Base-by-base conservation (phyloP, 306 rosid species). In the Cyclanthera cordifolia region DNA sequence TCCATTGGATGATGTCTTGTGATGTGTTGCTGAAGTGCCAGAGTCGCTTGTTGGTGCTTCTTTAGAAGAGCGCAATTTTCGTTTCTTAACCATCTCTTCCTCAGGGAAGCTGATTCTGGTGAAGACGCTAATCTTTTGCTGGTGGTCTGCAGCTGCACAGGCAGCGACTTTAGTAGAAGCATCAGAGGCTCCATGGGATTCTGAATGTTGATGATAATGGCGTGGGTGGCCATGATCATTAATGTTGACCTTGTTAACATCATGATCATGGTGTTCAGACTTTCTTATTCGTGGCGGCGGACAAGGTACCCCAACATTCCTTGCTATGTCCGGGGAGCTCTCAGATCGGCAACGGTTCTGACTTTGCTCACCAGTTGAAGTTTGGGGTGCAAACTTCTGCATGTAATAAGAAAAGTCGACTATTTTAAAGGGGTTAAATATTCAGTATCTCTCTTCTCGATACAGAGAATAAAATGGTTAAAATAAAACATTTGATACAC, bases 71-170 rank as follows among this genome's bases (percentile, higher is more conserved):
- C 63, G 57, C 5, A 73, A 15, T 77, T 87, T 88, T 53, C 88
- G 78, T 82, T 86, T 86, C 81, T 88, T 86, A 2, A 37, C 11
- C 0, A 23, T 67, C 75, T 88, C 97, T 3, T 79, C 89, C 59
- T 85, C 95, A 0, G 89, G 89, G 41, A 79, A 85, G 76, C 89
- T 81, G 7, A 85, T 85, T 67, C 99, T 91, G 20, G 95, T 86
- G 86, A 94, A 94, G 2, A 94, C 97, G 25, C 97, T 94, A 1
- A 86, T 85, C 87, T 93, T 90, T 1, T 76, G 85, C 77, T 93
- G 90, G 37, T 87, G 90, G 1, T 90, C 97, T 1, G 75, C 67
- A 8, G 77, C 83, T 12, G 82, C 88, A 0, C 77, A 8, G 32
- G 74, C 21, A 2, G 59, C 25, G 8, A 54, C 1, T 73, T 81